Evolutionary conservation across 306 rosid genomes (phyloP), one percentile per base, ranked within the genome.

Genomic region (Mimosa bimucronata): DNA sequence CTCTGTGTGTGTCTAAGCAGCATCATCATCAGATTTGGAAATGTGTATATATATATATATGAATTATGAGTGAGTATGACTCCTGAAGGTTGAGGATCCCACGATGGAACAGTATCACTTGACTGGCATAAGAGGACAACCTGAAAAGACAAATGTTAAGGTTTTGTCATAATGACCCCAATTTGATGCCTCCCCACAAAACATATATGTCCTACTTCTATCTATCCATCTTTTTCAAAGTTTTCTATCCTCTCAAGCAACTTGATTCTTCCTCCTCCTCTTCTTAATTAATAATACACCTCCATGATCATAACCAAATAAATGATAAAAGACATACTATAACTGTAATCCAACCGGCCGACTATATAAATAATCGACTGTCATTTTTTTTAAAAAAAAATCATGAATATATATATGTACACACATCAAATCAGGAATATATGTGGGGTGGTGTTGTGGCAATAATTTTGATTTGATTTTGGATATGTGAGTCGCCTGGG

Each of bases 121-220:
- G 86, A 77, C 75, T 80, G 85, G 87, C 81, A 84, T 76, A 89
- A 85, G 85, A 60, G 92, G 98, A 92, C 99, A 91, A 90, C 41
- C 83, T 86, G 93, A 93, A 91, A 91, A 84, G 98, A 95, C 97
- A 95, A 93, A 89, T 84, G 85, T 93, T 93, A 95, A 91, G 99
- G 98, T 93, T 91, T 82, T 88, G 92, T 90, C 97, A 92, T 86
- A 77, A 93, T 83, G 92, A 85, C 89, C 81, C 66, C 85, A 34
- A 34, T 85, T 88, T 84, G 92, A 88, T 87, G 71, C 85, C 81
- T 83, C 74, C 81, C 81, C 73, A 60, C 62, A 77, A 44, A 2
- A 68, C 62, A 77, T 38, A 2, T 25, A 40, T 21, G 88, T 55
- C 98, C 98, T 93, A 92, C 94, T 68, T 21, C 6, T 23, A 67